Conservation (phyloP, 2,329 filamentous ascomycete species). For the Monosporascus cannonballus region DNA sequence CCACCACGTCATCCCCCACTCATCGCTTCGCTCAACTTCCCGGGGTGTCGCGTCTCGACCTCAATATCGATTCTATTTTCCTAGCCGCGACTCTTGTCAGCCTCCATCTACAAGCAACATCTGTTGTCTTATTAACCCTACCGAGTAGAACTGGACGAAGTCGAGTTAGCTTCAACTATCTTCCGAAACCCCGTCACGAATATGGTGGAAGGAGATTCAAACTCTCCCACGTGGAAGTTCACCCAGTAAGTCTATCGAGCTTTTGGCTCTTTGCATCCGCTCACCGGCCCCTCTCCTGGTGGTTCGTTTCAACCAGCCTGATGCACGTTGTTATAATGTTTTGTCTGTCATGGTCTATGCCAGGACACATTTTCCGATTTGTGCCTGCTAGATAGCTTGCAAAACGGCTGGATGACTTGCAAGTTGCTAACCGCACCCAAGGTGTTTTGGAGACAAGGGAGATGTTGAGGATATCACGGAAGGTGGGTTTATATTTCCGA, state of each 20-base stretch:
- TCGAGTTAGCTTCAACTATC: slow-evolving; percentile 14
- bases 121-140: slow-evolving; percentile 1
- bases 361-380: too few species aligned
- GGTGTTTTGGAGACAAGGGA: slow-evolving; percentile 99
- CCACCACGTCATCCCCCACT: neutral
- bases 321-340: too few species aligned
- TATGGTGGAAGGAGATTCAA: slow-evolving; percentile 95
- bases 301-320: neutral
- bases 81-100: slow-evolving; percentile 8
- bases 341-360: too few species aligned
- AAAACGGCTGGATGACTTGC: neutral
- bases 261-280: slow-evolving; percentile 21
- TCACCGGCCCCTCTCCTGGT: slow-evolving; percentile 1
- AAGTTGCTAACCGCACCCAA: slow-evolving; percentile 28
- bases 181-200: slow-evolving; percentile 37
- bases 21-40: slow-evolving; percentile 6
- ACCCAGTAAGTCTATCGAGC: slow-evolving; percentile 69
- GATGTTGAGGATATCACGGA: slow-evolving; percentile 99
- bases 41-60: slow-evolving; percentile 8
- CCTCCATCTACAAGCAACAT: slow-evolving; percentile 3
- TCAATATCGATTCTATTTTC: slow-evolving; percentile 3
- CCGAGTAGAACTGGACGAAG: slow-evolving; percentile 9
- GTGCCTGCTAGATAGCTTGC: too few species aligned
- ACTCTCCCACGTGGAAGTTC: slow-evolving; percentile 98
- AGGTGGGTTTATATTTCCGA: slow-evolving; percentile 47